phyloP scores from a whole-genome alignment of 768 basidiomycete genomes.

The Mycena maculata region DNA sequence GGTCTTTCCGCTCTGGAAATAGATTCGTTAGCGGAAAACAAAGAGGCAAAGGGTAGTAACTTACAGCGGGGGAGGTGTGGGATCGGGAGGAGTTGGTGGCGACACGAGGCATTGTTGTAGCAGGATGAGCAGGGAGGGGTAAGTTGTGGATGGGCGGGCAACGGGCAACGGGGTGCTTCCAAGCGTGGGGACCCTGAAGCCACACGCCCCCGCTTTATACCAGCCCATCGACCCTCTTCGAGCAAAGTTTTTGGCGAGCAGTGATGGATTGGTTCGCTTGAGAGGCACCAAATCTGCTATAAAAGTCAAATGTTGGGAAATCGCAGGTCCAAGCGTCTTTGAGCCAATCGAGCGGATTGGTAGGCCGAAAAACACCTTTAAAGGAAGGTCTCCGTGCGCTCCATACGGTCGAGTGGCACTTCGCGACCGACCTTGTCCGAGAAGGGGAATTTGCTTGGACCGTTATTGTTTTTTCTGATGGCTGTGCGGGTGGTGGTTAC shows the following conservation, averaged over 20 bases:
- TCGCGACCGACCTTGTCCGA: constrained; percentile 13
- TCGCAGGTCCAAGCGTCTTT: constrained; percentile 23
- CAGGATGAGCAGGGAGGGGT: not conserved
- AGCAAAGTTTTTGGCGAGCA: not conserved
- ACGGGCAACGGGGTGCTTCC: not conserved
- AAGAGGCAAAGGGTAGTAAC: not conserved
- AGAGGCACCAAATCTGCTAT: constrained; percentile 9
- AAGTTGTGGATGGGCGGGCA: not conserved
- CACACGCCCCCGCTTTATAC: constrained; percentile 22
- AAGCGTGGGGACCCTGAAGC: constrained; percentile 6
- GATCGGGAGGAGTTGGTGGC: constrained; percentile 3
- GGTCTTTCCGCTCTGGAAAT: not conserved
- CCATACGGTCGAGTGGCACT: constrained; percentile 18
- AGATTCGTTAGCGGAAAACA: not conserved
- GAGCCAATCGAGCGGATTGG: constrained; percentile 30
- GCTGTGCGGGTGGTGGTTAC: too few relatives aligned
- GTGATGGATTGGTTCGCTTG: constrained; percentile 27
- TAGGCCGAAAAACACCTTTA: constrained; percentile 10
- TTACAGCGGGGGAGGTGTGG: not conserved
- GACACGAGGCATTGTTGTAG: constrained; percentile 19
- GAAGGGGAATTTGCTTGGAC: constrained; percentile 20
- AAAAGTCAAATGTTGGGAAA: constrained; percentile 29
- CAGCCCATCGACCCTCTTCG: not conserved
- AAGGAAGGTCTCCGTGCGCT: constrained; percentile 13
- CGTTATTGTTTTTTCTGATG: constrained; percentile 23